A percentile compares a stretch with the other conserved stretches of the same genome.
phyloP scores from a whole-genome alignment of 805 yeast genomes.

The Wickerhamiella musiphila region DNA sequence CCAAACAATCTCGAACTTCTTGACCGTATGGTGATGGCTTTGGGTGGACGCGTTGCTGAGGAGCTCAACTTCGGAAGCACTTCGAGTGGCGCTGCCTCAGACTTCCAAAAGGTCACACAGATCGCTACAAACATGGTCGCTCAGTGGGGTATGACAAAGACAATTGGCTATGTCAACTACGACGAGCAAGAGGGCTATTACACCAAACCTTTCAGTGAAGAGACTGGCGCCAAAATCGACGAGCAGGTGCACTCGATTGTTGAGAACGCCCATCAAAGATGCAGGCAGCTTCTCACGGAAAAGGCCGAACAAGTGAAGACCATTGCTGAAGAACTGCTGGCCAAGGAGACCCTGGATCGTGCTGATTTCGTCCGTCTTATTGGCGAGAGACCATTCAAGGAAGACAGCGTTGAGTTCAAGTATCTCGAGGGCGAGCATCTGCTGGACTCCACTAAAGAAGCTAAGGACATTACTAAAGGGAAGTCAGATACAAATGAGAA shows the following conservation, averaged over 20 bases:
- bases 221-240: constrained; percentile 68
- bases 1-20: constrained; percentile 58
- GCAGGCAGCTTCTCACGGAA: constrained; percentile 49
- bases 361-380: constrained; percentile 80
- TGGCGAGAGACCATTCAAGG: constrained; percentile 76
- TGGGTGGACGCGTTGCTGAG: constrained; percentile 94
- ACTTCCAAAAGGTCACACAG: constrained; percentile 85
- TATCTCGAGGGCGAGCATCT: constrained; percentile 17
- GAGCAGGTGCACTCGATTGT: constrained; percentile 67
- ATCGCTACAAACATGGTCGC: constrained; percentile 92
- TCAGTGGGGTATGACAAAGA: constrained; percentile 75
- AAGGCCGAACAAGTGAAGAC: constrained; percentile 60
- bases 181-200: constrained; percentile 53
- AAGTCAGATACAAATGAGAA: too few species aligned
- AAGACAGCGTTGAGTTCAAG: constrained; percentile 16
- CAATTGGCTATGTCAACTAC: constrained; percentile 68
- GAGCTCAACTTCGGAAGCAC: constrained; percentile 84
- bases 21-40: constrained; percentile 90
- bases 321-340: constrained; percentile 73
- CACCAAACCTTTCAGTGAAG: constrained; percentile 80
- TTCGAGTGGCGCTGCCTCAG: constrained; percentile 92
- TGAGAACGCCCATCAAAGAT: constrained; percentile 52
- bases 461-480: too few species aligned
- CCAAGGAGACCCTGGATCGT: constrained; percentile 80
- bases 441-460: constrained; percentile 8